A percentile compares a stretch with the other conserved stretches of the same genome.
phyloP scores from a whole-genome alignment of 805 yeast species.

The Hyphopichia homilentoma region DNA sequence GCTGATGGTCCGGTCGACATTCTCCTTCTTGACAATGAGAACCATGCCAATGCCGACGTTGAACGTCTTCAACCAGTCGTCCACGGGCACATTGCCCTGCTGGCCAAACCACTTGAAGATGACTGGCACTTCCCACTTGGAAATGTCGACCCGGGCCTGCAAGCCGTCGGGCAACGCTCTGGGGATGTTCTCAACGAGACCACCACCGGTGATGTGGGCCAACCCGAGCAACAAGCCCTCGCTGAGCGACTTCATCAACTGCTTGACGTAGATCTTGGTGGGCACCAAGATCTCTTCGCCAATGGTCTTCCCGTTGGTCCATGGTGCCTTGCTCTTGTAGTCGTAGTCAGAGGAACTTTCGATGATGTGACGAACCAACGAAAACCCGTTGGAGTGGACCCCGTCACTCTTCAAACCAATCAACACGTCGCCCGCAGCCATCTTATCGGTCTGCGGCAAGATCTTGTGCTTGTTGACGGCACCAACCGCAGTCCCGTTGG shows the following conservation, averaged over 20 bases:
- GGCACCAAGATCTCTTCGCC: constrained; percentile 88
- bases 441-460: constrained; percentile 64
- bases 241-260: constrained; percentile 69
- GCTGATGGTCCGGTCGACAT: constrained; percentile 54
- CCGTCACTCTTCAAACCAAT: constrained; percentile 91
- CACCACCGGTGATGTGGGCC: constrained; percentile 99
- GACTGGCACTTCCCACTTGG: constrained; percentile 77
- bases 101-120: constrained; percentile 93
- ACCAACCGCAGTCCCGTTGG: constrained; percentile 98
- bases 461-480: constrained; percentile 78
- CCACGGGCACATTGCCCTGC: constrained; percentile 84
- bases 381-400: constrained; percentile 94
- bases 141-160: constrained; percentile 77
- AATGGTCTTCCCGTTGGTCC: constrained; percentile 62
- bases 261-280: constrained; percentile 92
- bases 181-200: constrained; percentile 92
- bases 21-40: constrained; percentile 67
- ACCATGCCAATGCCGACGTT: constrained; percentile 98
- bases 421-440: constrained; percentile 77
- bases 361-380: constrained; percentile 88
- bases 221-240: constrained; percentile 74
- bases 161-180: constrained; percentile 82
- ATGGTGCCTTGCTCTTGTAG: constrained; percentile 80
- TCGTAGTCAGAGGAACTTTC: constrained; percentile 69
- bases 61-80: constrained; percentile 84